phyloP scores from a whole-genome alignment of 1,139 yeast species.

The Magnusiomyces suaveolens region DNA sequence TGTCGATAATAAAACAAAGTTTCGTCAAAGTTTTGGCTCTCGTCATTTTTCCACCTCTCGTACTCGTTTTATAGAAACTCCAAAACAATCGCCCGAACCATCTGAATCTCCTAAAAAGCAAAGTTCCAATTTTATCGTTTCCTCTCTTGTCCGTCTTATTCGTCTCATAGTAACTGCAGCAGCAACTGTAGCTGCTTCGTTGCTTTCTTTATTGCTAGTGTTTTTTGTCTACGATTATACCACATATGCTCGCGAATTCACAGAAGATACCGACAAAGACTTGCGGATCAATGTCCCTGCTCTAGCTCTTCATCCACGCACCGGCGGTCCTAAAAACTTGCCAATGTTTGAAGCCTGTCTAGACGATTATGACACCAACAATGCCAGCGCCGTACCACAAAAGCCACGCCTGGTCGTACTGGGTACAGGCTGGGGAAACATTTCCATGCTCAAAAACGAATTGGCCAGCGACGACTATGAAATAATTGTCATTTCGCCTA shows the following conservation, averaged over 20 bases:
- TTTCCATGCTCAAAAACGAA: constrained; percentile 22
- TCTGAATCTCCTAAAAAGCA: not conserved
- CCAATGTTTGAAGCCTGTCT: constrained; percentile 46
- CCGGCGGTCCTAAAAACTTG: constrained; percentile 60
- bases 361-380: constrained; percentile 44
- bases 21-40: too few species aligned
- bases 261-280: constrained; percentile 27
- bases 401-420: constrained; percentile 48
- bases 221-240: constrained; percentile 54
- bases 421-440: constrained; percentile 54
- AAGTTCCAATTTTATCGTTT: not conserved
- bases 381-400: constrained; percentile 33
- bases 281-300: constrained; percentile 38
- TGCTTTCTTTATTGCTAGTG: constrained; percentile 24
- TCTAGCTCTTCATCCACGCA: constrained; percentile 43
- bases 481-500: constrained; percentile 82
- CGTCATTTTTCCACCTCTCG: not conserved
- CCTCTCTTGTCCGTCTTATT: not conserved
- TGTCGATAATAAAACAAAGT: too few species aligned
- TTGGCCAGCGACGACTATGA: constrained; percentile 78
- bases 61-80: not conserved
- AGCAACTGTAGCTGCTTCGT: not conserved
- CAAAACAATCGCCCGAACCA: not conserved
- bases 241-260: constrained; percentile 35
- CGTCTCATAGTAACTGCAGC: not conserved